A percentile compares a stretch with the other conserved stretches of the same genome.
Conservation (phyloP, 345 rosid genomes). For the Aegle marmelos region DNA sequence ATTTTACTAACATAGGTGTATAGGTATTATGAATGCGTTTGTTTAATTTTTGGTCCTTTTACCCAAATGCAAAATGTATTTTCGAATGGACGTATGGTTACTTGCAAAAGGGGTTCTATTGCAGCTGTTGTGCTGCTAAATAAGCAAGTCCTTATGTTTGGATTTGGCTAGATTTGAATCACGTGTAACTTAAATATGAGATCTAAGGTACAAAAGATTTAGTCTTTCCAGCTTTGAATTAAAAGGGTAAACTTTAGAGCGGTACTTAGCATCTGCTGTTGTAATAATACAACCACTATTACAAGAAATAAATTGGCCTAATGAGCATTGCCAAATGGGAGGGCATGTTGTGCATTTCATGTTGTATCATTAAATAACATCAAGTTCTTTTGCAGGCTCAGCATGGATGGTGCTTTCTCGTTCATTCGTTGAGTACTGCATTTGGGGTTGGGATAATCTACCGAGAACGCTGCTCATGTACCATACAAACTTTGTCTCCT, state of each 20-base stretch:
- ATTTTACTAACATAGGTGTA: neutral
- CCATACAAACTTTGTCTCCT: slow-evolving; percentile 89
- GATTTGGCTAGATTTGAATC: neutral
- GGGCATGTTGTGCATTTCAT: neutral
- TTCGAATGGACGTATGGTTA: neutral
- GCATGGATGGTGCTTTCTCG: slow-evolving; percentile 98
- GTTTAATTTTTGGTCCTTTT: neutral
- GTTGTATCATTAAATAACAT: neutral
- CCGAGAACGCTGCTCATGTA: slow-evolving; percentile 95
- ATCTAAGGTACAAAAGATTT: neutral
- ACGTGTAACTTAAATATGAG: neutral
- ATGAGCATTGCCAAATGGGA: neutral
- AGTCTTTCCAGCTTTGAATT: neutral
- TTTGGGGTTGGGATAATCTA: slow-evolving; percentile 99
- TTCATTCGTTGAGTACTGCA: slow-evolving; percentile 77
- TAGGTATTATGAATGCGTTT: neutral
- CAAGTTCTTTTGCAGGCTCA: slow-evolving; percentile 55
- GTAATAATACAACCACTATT: neutral
- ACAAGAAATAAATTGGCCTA: neutral
- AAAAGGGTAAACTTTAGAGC: neutral
- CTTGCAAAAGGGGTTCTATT: neutral
- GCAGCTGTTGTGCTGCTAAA: neutral
- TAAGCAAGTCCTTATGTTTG: neutral
- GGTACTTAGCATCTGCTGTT: neutral
- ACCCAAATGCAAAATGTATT: neutral